Evolutionary conservation across 2,329 filamentous ascomycete genomes (phyloP).

Genomic region (Diaporthe sp.): DNA sequence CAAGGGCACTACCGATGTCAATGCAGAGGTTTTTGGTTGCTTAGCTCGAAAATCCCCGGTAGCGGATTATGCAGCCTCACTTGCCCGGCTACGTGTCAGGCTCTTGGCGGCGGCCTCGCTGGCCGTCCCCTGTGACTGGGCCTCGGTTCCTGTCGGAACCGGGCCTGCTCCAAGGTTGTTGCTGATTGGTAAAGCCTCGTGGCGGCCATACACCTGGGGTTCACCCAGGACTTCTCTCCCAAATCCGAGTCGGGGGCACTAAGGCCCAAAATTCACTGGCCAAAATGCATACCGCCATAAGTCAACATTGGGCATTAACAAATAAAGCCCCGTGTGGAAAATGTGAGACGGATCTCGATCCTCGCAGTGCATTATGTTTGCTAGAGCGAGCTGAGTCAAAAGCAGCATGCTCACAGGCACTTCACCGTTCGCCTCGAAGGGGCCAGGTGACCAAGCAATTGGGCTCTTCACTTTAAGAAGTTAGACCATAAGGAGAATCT

Average conservation of each 20-base stretch:
- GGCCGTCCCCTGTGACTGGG: constrained; percentile 10
- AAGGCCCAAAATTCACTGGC: background rate
- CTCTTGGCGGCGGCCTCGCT: constrained; percentile 18
- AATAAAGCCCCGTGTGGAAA: background rate
- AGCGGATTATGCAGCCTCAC: constrained; percentile 32
- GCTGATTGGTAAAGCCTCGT: constrained; percentile 23
- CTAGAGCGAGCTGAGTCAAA: constrained; percentile 12
- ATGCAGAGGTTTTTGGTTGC: constrained; percentile 3
- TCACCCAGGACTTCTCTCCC: background rate
- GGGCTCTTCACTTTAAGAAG: background rate
- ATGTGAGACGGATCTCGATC: constrained; percentile 18
- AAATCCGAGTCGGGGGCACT: background rate
- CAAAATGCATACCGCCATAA: background rate
- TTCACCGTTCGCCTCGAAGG: background rate
- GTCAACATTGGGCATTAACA: constrained; percentile 14
- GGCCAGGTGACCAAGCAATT: background rate
- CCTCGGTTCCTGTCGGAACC: constrained; percentile 11
- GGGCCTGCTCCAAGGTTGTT: constrained; percentile 19
- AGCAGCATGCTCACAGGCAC: background rate
- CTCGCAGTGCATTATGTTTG: background rate
- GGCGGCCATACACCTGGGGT: background rate
- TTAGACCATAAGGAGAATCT: background rate
- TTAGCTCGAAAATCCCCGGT: constrained; percentile 17
- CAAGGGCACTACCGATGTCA: constrained; percentile 22
- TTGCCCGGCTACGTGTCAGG: constrained; percentile 19